Percentiles rank a stretch among this genome's conserved stretches.
phyloP scores from a whole-genome alignment of 1,284 basidiomycete species.

The Cryptococcus maquisensis region DNA sequence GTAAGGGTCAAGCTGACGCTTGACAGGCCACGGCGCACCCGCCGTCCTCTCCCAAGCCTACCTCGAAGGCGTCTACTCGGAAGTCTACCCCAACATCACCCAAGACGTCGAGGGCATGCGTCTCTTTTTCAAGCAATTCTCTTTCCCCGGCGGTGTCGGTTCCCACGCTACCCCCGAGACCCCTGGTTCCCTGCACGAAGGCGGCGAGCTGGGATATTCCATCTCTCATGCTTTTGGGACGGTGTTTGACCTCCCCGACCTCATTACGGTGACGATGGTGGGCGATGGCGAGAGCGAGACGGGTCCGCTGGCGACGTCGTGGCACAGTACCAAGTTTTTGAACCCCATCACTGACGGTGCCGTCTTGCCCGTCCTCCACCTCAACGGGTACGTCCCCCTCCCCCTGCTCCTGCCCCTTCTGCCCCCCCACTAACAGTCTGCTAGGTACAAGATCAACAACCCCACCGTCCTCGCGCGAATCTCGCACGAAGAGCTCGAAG shows the following conservation, averaged over 20 bases:
- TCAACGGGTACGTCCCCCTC: conserved; percentile 53
- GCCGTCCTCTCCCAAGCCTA: conserved; percentile 74
- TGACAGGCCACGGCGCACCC: conserved; percentile 72
- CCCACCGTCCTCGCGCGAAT: conserved; percentile 38
- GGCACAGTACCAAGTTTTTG: conserved; percentile 66
- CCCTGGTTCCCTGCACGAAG: conserved; percentile 80
- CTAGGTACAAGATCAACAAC: conserved; percentile 44
- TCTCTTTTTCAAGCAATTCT: conserved; percentile 49
- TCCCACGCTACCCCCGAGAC: conserved; percentile 64
- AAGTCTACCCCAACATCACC: conserved; percentile 66
- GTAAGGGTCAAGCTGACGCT: conserved; percentile 31
- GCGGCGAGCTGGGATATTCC: conserved; percentile 77
- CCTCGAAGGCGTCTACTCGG: conserved; percentile 71
- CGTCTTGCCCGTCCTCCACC: conserved; percentile 75
- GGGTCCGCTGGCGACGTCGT: conserved; percentile 70
- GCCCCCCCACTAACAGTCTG: conserved; percentile 8
- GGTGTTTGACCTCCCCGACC: conserved; percentile 78
- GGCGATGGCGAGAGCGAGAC: conserved; percentile 84
- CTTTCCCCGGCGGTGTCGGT: conserved; percentile 51
- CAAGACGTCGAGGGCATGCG: conserved; percentile 61
- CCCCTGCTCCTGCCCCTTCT: background rate
- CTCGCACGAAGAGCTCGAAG: conserved; percentile 33
- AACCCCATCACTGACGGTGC: conserved; percentile 80
- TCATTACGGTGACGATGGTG: conserved; percentile 69
- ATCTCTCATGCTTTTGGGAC: conserved; percentile 70